phyloP scores from a whole-genome alignment of 2,329 filamentous ascomycete genomes.

The Colletotrichum musae region DNA sequence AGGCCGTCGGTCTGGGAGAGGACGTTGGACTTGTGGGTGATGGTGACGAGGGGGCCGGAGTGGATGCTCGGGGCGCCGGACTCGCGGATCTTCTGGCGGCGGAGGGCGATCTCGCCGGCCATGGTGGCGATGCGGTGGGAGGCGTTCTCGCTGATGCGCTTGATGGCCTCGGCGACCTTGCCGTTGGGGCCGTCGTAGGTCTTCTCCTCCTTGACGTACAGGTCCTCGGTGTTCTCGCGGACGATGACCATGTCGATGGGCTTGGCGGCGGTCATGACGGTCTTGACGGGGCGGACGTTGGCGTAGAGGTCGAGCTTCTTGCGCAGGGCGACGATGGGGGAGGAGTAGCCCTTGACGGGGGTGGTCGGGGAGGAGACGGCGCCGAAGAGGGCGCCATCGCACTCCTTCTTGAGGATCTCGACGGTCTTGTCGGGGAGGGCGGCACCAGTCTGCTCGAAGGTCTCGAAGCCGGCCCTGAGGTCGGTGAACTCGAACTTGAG shows the following conservation, averaged over 20 bases:
- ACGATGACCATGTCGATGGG: constrained; percentile 98
- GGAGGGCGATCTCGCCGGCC: constrained; percentile 93
- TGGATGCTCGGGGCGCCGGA: constrained; percentile 72
- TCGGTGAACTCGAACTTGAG: constrained; percentile 96
- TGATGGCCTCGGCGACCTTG: constrained; percentile 96
- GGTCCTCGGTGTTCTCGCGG: constrained; percentile 97
- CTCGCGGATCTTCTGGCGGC: constrained; percentile 85
- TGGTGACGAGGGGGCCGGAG: constrained; percentile 83
- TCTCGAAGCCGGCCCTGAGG: constrained; percentile 93
- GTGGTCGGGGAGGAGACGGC: constrained; percentile 93
- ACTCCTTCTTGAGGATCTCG: constrained; percentile 88
- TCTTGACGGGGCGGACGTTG: constrained; percentile 97
- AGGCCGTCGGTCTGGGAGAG: constrained; percentile 96
- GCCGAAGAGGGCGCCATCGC: constrained; percentile 96
- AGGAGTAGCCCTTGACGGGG: constrained; percentile 94
- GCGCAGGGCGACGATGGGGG: constrained; percentile 95
- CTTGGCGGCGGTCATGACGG: constrained; percentile 73
- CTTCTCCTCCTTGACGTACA: constrained; percentile 97
- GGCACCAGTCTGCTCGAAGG: constrained; percentile 89
- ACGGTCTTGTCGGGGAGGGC: constrained; percentile 94
- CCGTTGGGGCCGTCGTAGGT: constrained; percentile 80
- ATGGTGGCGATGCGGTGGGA: constrained; percentile 90
- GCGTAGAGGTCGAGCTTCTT: constrained; percentile 96
- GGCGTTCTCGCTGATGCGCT: constrained; percentile 92
- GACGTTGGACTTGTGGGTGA: constrained; percentile 99